Base-by-base conservation (phyloP, 352 stramenopile genomes). In the Pythium vanterpoolii region DNA sequence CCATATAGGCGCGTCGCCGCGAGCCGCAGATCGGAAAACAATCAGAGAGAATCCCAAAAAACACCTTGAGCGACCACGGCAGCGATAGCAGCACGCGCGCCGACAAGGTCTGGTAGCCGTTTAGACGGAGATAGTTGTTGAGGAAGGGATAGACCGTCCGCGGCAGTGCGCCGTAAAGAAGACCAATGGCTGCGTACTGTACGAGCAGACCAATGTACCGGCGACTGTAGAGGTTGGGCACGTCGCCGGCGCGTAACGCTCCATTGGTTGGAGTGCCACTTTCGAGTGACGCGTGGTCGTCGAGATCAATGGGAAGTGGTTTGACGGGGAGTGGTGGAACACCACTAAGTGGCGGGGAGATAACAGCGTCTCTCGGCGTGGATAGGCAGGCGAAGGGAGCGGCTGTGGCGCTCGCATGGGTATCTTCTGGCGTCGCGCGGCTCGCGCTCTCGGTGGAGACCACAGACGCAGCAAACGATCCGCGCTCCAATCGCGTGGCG, bases 91-190 rank as follows among this genome's bases (percentile, higher is more conserved):
- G 58, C 33, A 86, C 72, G 18, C 77, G 68, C 9, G 79, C 81
- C 13, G 82, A 88, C 10, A 83, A 39, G 19, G 76, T 87, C 56
- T 87, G 74, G 44, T 85, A 83, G 43, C 79, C 79, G 48, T 88
- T 76, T 63, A 90, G 71, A 31, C 82, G 70, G 48, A 90, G 48
- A 53, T 90, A 93, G 64, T 83, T 84, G 60, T 88, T 85, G 19
- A 94, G 56, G 31, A 92, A 81, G 16, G 82, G 82, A 48, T 92
- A 93, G 24, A 87, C 63, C 0, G 72, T 84, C n/a, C 76, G 61
- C 9, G 77, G 73, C 8, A 91, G 56, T 24, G 73, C 65, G 21
- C 81, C 79, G 50, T 80, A 87, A 30, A 91, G 40, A 33, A 93
- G 53, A 3, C 81, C 79, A 4, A 93, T 72, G 18, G 72, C 66